Conservation (phyloP, 169 alveolate species). For the Neospora caninum region DNA sequence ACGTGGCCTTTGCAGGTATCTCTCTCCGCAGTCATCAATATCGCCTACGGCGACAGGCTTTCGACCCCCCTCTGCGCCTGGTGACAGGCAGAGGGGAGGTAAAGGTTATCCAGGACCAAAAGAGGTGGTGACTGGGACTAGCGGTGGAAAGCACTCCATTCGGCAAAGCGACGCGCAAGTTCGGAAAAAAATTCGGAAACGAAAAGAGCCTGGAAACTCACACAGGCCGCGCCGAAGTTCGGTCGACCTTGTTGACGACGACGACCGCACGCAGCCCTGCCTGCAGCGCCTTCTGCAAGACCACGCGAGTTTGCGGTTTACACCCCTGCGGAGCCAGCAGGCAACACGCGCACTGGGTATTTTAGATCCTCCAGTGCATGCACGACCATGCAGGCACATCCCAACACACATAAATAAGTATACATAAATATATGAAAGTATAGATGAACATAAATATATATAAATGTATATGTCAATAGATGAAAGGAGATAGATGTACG, state of each 20-base stretch:
- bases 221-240: conserved; percentile 80
- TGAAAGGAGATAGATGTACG: neutral
- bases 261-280: conserved; percentile 71
- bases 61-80: no score
- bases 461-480: neutral
- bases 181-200: no score
- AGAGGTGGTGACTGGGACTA: no score
- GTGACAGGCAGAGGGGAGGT: no score
- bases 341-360: no score
- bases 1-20: no score
- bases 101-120: no score
- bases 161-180: no score
- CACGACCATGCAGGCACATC: neutral
- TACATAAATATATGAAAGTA: neutral
- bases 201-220: neutral
- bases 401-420: neutral
- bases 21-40: no score
- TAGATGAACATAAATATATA: no score
- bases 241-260: conserved; percentile 87
- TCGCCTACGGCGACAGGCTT: no score
- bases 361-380: neutral
- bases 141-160: no score
- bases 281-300: conserved; percentile 83
- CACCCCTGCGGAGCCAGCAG: conserved; percentile 61
- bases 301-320: conserved; percentile 80